Evolutionary conservation across 2,329 filamentous ascomycete species (phyloP).

Genomic region (Epicoccum nigrum): DNA sequence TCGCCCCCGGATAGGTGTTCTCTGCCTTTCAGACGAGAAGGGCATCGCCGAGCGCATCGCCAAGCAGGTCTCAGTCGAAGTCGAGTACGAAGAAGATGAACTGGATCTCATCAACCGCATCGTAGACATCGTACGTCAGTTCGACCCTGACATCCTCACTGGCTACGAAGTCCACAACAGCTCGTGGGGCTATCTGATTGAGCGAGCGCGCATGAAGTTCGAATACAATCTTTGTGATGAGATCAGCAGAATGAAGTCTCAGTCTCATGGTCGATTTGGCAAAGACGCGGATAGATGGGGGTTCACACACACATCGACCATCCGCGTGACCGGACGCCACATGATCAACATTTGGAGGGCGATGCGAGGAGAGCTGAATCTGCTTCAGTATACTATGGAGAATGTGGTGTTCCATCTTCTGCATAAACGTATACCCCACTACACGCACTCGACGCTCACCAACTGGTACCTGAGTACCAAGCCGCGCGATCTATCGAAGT

Average conservation of each 20-base stretch:
- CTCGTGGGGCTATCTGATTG: conserved; percentile 95
- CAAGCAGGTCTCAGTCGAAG: conserved; percentile 65
- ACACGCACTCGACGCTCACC: conserved; percentile 78
- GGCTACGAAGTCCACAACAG: conserved; percentile 93
- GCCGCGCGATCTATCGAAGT: conserved; percentile 71
- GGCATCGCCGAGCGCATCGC: conserved; percentile 65
- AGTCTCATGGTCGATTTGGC: conserved; percentile 82
- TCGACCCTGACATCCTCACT: conserved; percentile 91
- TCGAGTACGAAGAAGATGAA: conserved; percentile 78
- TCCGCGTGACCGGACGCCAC: conserved; percentile 90
- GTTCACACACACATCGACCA: conserved; percentile 90
- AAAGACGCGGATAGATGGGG: conserved; percentile 91
- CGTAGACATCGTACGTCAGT: conserved; percentile 79
- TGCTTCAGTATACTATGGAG: conserved; percentile 95
- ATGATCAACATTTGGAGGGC: conserved; percentile 98
- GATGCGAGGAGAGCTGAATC: conserved; percentile 89
- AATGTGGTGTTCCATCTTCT: conserved; percentile 92
- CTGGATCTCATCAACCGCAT: conserved; percentile 84
- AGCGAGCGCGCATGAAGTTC: conserved; percentile 83
- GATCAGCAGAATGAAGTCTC: conserved; percentile 83
- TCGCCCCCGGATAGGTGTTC: conserved; percentile 69
- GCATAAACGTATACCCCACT: conserved; percentile 86
- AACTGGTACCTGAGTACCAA: conserved; percentile 77
- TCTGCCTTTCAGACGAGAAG: conserved; percentile 71
- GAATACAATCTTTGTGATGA: conserved; percentile 92